Evolutionary conservation across 2,329 filamentous ascomycete species (phyloP).

Genomic region (Clarireedia monteithiana): DNA sequence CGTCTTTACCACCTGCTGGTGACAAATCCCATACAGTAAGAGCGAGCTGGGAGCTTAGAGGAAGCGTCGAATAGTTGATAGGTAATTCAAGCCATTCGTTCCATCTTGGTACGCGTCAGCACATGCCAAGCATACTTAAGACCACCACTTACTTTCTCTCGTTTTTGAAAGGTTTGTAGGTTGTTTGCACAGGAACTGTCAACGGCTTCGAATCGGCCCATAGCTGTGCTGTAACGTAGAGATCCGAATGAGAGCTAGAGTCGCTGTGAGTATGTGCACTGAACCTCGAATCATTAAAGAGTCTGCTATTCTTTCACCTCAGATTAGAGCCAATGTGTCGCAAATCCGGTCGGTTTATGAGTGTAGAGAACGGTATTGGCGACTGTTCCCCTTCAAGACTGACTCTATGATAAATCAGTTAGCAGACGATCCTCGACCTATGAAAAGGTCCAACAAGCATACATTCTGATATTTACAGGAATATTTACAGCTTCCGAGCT

Average conservation of each 20-base stretch:
- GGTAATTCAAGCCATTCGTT: conserved; percentile 94
- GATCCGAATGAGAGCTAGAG: conserved; percentile 67
- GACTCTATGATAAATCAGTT: conserved; percentile 42
- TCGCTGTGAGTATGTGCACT: neutral
- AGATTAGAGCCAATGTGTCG: conserved; percentile 82
- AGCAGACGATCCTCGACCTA: conserved; percentile 8
- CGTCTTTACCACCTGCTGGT: conserved; percentile 62
- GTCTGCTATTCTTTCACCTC: conserved; percentile 39
- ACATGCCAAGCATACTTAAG: neutral
- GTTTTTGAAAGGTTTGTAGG: conserved; percentile 83
- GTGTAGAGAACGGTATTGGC: conserved; percentile 65
- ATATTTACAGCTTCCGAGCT: conserved; percentile 78
- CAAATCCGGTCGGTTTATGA: conserved; percentile 71
- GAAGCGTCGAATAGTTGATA: conserved; percentile 74
- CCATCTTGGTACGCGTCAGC: conserved; percentile 53
- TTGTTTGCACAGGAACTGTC: conserved; percentile 84
- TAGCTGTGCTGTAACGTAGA: conserved; percentile 87
- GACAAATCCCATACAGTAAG: conserved; percentile 95
- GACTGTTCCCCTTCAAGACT: conserved; percentile 73
- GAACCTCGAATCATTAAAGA: neutral
- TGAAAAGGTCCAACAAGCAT: conserved; percentile 4
- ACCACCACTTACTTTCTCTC: conserved; percentile 45
- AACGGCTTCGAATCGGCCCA: conserved; percentile 95
- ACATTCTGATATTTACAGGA: conserved; percentile 61
- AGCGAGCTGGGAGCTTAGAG: conserved; percentile 73